Percentiles rank a stretch among this genome's conserved stretches.
phyloP scores from a whole-genome alignment of 306 rosid species.

The Quercus aquifolioides region DNA sequence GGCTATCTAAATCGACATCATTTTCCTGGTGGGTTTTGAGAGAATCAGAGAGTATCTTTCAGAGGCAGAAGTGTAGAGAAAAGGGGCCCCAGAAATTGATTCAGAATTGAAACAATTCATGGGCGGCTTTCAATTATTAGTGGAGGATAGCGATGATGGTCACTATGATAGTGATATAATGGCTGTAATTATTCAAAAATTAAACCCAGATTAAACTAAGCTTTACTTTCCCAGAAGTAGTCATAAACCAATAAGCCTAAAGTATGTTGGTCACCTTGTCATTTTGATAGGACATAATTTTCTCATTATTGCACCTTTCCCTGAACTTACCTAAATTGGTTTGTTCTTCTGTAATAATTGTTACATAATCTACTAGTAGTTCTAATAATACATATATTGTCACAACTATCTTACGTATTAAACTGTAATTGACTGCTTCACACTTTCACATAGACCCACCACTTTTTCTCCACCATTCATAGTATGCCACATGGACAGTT shows the following conservation, averaged over 20 bases:
- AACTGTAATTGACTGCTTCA: rapidly evolving
- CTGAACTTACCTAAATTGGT: conserved; percentile 8
- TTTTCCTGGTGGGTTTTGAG: neutral
- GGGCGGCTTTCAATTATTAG: conserved; percentile 17
- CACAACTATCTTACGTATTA: too few relatives aligned
- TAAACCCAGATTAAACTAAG: conserved; percentile 23
- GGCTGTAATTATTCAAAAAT: conserved; percentile 6
- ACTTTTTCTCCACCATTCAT: too few relatives aligned
- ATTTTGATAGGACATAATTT: neutral
- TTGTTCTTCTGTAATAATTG: neutral
- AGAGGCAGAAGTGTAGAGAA: conserved; percentile 7
- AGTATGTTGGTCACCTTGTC: neutral
- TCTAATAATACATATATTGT: too few relatives aligned
- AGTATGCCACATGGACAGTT: rapidly evolving
- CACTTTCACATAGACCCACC: rapidly evolving
- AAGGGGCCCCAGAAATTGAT: conserved; percentile 33
- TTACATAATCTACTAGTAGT: too few relatives aligned
- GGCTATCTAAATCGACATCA: too few relatives aligned
- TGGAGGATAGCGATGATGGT: conserved; percentile 12
- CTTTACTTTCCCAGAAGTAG: neutral
- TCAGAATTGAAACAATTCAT: conserved; percentile 25
- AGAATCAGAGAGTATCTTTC: conserved; percentile 15
- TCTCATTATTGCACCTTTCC: neutral
- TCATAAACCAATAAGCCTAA: neutral
- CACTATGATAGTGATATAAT: conserved; percentile 15